phyloP scores from a whole-genome alignment of 2,329 filamentous ascomycete genomes.

The Botrytis fragariae region DNA sequence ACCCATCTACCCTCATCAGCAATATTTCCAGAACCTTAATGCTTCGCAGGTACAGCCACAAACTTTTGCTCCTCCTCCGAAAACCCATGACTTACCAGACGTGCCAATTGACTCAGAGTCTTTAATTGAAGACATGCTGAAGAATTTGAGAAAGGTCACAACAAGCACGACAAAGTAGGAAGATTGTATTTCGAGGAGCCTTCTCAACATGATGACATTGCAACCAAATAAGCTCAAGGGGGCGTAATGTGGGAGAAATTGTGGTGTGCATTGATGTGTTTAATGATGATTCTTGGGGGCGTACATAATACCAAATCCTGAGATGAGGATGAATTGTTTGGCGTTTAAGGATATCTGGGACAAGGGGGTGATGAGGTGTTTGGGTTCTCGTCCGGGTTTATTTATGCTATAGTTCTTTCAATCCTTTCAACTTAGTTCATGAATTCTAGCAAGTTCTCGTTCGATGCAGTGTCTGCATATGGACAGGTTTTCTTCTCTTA shows the following conservation, averaged over 20 bases:
- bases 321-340: conserved; percentile 10
- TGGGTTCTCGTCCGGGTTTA: conserved; percentile 1
- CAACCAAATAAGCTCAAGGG: not conserved
- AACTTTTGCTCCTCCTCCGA: conserved; percentile 6
- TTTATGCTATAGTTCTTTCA: conserved; percentile 10
- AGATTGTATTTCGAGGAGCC: not conserved
- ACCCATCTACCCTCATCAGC: conserved; percentile 32
- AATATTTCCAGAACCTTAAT: conserved; percentile 26
- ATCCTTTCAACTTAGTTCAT: not conserved
- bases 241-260: not conserved
- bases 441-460: conserved; percentile 2
- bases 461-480: not conserved
- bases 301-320: conserved; percentile 14
- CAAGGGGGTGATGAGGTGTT: not conserved
- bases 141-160: conserved; percentile 45
- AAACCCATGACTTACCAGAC: conserved; percentile 35
- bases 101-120: conserved; percentile 38
- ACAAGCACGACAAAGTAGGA: not conserved
- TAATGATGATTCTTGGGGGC: conserved; percentile 14
- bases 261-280: conserved; percentile 2
- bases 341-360: not conserved
- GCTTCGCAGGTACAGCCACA: not conserved
- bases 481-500: not conserved
- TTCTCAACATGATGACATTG: not conserved
- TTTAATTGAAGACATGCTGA: conserved; percentile 53